Conservation (phyloP, 164 flowering plant species). For the Vitis amurensis region DNA sequence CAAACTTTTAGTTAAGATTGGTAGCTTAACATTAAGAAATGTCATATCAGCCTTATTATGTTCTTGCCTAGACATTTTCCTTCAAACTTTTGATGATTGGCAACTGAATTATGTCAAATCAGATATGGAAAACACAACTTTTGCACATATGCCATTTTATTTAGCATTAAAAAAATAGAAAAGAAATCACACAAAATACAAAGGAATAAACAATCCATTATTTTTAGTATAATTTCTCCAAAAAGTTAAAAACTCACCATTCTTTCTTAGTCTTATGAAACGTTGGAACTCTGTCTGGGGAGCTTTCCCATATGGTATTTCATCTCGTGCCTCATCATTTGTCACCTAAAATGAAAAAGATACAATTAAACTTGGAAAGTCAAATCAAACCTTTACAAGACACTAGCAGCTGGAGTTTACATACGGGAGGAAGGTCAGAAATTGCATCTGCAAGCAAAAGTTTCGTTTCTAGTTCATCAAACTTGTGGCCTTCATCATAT, state of each 20-base stretch:
- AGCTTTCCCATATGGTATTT: constrained; percentile 45
- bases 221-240: neutral
- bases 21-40: too few relatives aligned
- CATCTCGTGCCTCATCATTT: constrained; percentile 60
- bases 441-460: constrained; percentile 70
- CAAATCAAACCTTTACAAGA: neutral
- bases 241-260: constrained; percentile 37
- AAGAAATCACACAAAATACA: too few relatives aligned
- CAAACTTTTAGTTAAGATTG: too few relatives aligned
- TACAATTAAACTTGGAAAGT: neutral
- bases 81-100: too few relatives aligned
- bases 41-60: too few relatives aligned
- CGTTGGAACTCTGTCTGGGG: constrained; percentile 66
- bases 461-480: constrained; percentile 30
- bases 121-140: too few relatives aligned
- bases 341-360: constrained; percentile 40
- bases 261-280: constrained; percentile 45
- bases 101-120: too few relatives aligned
- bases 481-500: constrained; percentile 30
- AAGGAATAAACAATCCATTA: too few relatives aligned
- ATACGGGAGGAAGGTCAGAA: constrained; percentile 79
- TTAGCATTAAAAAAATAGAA: too few relatives aligned
- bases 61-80: too few relatives aligned
- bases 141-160: too few relatives aligned
- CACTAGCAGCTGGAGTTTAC: neutral